Percentiles rank a stretch among this genome's conserved stretches.
Evolutionary conservation across 352 stramenopile species (phyloP).

Genomic region (Phytophthora macrochlamydospora): DNA sequence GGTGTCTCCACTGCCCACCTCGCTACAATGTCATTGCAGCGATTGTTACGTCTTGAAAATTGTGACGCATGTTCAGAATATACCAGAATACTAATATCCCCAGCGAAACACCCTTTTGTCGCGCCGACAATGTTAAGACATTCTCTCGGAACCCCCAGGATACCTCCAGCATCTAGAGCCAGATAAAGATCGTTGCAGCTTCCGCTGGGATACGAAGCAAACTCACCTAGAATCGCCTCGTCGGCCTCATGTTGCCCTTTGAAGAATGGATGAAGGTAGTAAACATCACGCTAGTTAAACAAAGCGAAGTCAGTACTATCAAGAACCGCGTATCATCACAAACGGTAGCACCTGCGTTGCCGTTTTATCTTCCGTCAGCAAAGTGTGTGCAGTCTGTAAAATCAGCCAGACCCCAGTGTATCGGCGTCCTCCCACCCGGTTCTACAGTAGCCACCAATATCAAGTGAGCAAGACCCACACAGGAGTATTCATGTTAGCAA

Average conservation of each 20-base stretch:
- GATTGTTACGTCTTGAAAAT: background rate
- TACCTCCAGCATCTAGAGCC: conserved; percentile 64
- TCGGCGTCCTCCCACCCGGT: conserved; percentile 66
- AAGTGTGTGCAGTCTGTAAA: conserved; percentile 74
- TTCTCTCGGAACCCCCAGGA: conserved; percentile 67
- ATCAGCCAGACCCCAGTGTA: conserved; percentile 87
- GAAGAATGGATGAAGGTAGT: conserved; percentile 88
- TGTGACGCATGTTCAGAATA: background rate
- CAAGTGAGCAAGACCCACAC: no score
- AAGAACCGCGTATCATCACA: background rate
- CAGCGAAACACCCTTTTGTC: conserved; percentile 80
- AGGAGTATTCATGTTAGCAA: background rate
- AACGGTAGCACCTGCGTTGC: conserved; percentile 63
- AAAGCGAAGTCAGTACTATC: background rate
- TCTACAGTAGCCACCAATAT: conserved; percentile 35
- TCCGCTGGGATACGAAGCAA: no score
- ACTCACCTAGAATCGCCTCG: conserved; percentile 78
- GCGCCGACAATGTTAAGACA: conserved; percentile 86
- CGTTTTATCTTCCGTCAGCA: conserved; percentile 78
- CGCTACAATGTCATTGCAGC: conserved; percentile 34
- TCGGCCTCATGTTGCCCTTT: conserved; percentile 80
- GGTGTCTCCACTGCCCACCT: conserved; percentile 62
- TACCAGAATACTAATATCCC: conserved; percentile 59
- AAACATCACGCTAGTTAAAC: conserved; percentile 70
- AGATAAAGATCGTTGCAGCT: background rate